Evolutionary conservation across 2,329 filamentous ascomycete species (phyloP).

Genomic region (Boeremia exigua): DNA sequence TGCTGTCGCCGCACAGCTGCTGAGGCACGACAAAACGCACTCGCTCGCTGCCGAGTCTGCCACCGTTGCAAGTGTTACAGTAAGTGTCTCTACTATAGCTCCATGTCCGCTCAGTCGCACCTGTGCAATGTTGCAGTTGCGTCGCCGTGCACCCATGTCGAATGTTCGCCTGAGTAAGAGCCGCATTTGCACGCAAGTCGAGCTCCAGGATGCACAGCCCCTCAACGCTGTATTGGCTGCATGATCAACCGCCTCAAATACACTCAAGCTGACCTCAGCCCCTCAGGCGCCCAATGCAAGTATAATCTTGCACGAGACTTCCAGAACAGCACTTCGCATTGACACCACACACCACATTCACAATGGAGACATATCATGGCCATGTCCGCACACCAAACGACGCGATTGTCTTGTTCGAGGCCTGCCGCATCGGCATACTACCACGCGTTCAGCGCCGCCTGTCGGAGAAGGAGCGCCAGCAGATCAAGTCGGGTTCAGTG

Average conservation of each 20-base stretch:
- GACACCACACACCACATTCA: slow-evolving; percentile 5
- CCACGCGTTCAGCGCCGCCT: slow-evolving; percentile 90
- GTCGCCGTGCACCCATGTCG: not conserved
- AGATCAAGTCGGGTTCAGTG: slow-evolving; percentile 94
- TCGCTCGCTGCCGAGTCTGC: slow-evolving; percentile 7
- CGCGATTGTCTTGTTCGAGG: slow-evolving; percentile 98
- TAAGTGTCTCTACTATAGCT: slow-evolving; percentile 17
- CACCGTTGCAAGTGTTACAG: slow-evolving; percentile 21
- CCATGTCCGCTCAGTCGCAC: slow-evolving; percentile 4
- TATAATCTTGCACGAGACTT: not conserved
- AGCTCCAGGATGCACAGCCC: not conserved
- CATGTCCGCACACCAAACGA: slow-evolving; percentile 94
- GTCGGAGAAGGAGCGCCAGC: slow-evolving; percentile 96
- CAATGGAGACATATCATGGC: slow-evolving; percentile 96
- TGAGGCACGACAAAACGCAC: slow-evolving; percentile 2
- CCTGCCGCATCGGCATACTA: slow-evolving; percentile 85
- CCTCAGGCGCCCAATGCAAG: slow-evolving; percentile 15
- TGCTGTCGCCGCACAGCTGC: slow-evolving; percentile 6
- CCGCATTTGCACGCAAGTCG: not conserved
- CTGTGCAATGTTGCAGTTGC: slow-evolving; percentile 1
- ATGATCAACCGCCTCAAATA: not conserved
- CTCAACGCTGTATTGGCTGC: not conserved
- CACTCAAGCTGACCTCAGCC: slow-evolving; percentile 19
- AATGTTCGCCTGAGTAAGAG: not conserved
- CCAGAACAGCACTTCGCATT: not conserved